These are phyloP conservation scores for Hyphopichia pseudoburtonii DNA, from an alignment of 1,139 yeast species.

Conservation along the genomic window DNA sequence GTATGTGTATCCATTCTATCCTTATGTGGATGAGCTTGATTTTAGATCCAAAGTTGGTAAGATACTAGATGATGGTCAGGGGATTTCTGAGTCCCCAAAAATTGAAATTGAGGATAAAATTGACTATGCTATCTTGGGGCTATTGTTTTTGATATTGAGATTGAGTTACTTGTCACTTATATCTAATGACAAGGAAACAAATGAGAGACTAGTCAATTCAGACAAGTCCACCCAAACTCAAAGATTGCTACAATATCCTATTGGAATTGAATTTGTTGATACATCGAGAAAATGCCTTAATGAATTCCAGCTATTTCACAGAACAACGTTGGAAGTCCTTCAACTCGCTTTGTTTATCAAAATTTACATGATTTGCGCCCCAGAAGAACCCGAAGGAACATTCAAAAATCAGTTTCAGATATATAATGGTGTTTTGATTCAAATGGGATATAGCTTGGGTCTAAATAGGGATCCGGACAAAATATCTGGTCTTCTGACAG, in stretches of 20 bases:
- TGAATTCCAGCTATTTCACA: conserved; percentile 22
- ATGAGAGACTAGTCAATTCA: conserved; percentile 12
- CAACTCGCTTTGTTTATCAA: conserved; percentile 37
- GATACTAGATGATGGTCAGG: conserved; percentile 10
- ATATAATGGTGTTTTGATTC: conserved; percentile 26
- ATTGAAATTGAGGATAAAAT: conserved; percentile 14
- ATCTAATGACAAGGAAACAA: conserved; percentile 16
- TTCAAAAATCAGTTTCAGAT: conserved; percentile 46
- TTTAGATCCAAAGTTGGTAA: conserved; percentile 8
- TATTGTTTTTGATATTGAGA: conserved; percentile 20
- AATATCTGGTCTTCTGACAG: background rate
- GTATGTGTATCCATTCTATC: conserved; percentile 38
- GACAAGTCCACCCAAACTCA: conserved; percentile 9
- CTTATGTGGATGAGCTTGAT: conserved; percentile 37
- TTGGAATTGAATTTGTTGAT: conserved; percentile 22
- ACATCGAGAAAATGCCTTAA: conserved; percentile 24
- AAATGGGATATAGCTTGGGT: conserved; percentile 35
- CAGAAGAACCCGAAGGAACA: conserved; percentile 44
- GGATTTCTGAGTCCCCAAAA: conserved; percentile 8
- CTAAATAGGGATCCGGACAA: conserved; percentile 29
- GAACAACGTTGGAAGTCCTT: conserved; percentile 18
- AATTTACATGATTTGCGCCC: conserved; percentile 41
- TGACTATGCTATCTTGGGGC: conserved; percentile 25
- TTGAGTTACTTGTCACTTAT: conserved; percentile 22
- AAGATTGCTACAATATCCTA: conserved; percentile 19